A percentile compares a stretch with the other conserved stretches of the same genome.
phyloP scores from a whole-genome alignment of 2,329 filamentous ascomycete genomes.

The Pezicula rhizophila region DNA sequence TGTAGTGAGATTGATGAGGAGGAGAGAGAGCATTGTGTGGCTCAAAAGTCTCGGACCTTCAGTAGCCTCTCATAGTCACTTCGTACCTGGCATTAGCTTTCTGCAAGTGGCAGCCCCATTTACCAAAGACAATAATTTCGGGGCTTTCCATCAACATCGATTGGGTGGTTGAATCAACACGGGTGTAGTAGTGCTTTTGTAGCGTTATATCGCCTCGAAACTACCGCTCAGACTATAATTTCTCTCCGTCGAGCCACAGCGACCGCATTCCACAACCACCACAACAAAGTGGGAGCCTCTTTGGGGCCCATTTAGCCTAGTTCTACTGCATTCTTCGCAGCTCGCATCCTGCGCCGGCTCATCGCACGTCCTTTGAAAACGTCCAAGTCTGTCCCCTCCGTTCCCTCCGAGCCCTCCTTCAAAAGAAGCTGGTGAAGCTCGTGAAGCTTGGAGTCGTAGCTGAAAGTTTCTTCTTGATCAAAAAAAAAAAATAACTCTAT shows the following conservation, averaged over 20 bases:
- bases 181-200: background rate
- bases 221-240: conserved; percentile 9
- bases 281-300: background rate
- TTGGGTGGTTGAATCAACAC: background rate
- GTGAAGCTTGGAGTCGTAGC: conserved; percentile 8
- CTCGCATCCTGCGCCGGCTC: conserved; percentile 4
- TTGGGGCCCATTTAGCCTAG: background rate
- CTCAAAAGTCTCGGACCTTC: conserved; percentile 1
- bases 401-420: background rate
- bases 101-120: conserved; percentile 1
- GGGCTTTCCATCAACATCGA: conserved; percentile 11
- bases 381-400: background rate
- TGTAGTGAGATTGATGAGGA: conserved; percentile 9
- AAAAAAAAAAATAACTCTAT: conserved; percentile 13
- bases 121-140: conserved; percentile 10
- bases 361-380: conserved; percentile 9
- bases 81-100: conserved; percentile 19
- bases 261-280: background rate
- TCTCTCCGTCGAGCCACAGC: background rate
- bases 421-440: too few species aligned
- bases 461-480: conserved; percentile 5
- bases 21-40: conserved; percentile 5
- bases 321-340: conserved; percentile 2
- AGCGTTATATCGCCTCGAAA: conserved; percentile 4
- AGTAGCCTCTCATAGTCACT: background rate